Conservation (phyloP, 345 rosid species). For the Aquilaria sinensis region DNA sequence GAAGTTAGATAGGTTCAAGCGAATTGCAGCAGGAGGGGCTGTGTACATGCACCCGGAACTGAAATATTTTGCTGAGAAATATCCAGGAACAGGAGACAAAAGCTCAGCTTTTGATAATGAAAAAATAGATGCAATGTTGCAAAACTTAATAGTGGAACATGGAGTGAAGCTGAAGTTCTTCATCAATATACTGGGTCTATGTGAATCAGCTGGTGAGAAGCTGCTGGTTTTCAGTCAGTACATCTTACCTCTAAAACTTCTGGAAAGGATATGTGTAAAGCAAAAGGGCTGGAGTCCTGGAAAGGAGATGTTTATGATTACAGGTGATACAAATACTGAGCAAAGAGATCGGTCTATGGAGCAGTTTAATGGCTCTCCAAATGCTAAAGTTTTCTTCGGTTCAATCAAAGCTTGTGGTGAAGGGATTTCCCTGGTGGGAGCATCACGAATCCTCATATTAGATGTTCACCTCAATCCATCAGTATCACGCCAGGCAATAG, state of each 20-base stretch:
- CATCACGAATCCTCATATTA: constrained; percentile 54
- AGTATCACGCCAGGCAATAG: constrained; percentile 62
- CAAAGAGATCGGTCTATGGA: constrained; percentile 49
- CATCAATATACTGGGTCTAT: constrained; percentile 37
- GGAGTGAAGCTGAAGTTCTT: constrained; percentile 64
- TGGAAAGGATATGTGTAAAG: constrained; percentile 42
- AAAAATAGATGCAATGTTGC: constrained; percentile 44
- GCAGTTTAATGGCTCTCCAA: constrained; percentile 45
- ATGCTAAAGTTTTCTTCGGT: constrained; percentile 59
- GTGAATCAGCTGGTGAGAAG: constrained; percentile 48
- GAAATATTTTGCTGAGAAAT: constrained; percentile 11
- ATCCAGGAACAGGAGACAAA: constrained; percentile 11
- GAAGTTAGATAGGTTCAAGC: constrained; percentile 29
- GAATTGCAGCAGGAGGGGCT: constrained; percentile 33
- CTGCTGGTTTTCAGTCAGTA: constrained; percentile 72
- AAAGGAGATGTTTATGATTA: constrained; percentile 44
- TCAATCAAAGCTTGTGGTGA: constrained; percentile 75
- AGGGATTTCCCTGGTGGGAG: constrained; percentile 59
- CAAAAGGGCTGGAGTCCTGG: constrained; percentile 46
- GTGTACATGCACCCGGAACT: constrained; percentile 51
- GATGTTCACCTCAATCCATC: constrained; percentile 64
- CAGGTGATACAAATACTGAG: constrained; percentile 42
- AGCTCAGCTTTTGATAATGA: constrained; percentile 24
- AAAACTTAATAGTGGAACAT: constrained; percentile 29
- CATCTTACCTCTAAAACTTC: constrained; percentile 49